These are phyloP conservation scores for Pythium chondricola DNA, from an alignment of 352 stramenopile species.

Conservation along the genomic window DNA sequence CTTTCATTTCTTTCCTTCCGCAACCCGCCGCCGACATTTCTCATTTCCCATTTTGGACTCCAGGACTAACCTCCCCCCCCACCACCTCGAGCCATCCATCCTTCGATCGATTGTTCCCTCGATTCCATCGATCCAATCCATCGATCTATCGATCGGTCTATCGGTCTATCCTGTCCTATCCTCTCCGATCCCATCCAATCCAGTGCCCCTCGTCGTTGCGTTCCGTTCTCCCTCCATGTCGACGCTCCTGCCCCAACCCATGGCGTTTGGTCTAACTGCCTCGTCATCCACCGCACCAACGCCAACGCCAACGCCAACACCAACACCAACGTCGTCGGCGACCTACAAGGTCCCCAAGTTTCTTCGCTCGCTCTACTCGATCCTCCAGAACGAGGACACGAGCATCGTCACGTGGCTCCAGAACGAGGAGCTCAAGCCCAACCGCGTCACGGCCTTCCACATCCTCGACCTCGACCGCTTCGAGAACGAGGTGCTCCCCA, in stretches of 20 bases:
- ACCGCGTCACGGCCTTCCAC: conserved; percentile 65
- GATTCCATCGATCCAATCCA: no score
- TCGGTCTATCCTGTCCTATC: no score
- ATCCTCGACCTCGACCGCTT: conserved; percentile 75
- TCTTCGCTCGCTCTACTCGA: conserved; percentile 70
- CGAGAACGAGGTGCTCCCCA: conserved; percentile 84
- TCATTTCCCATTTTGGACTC: conserved; percentile 19
- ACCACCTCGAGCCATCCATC: not conserved
- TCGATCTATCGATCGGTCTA: no score
- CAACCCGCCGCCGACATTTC: conserved; percentile 12
- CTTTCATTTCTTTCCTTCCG: not conserved
- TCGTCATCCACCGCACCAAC: not conserved
- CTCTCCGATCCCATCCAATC: no score
- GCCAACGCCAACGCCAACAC: not conserved
- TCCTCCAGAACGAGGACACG: conserved; percentile 69
- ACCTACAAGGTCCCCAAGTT: conserved; percentile 78
- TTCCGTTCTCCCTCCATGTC: not conserved
- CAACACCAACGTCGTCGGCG: not conserved
- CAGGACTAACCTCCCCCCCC: not conserved
- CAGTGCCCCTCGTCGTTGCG: no score
- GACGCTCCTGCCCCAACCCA: not conserved
- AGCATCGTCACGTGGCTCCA: conserved; percentile 64
- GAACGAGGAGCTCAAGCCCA: conserved; percentile 60
- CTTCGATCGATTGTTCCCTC: not conserved
- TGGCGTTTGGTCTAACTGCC: conserved; percentile 5